Evolutionary conservation across 306 rosid genomes (phyloP).

Genomic region (Vigna hirtella): DNA sequence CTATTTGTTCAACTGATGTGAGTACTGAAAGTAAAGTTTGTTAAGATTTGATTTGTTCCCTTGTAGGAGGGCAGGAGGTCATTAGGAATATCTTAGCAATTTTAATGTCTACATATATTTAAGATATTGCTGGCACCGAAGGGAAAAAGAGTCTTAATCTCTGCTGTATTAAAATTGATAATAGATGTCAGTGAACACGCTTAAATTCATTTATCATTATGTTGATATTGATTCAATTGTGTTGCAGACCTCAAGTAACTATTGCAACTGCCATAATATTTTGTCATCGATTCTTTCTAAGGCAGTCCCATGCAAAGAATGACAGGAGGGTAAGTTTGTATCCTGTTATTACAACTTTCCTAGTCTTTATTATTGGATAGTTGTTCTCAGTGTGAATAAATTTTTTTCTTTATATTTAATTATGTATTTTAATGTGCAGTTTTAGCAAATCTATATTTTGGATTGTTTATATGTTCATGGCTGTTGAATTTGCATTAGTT

Average conservation of each 20-base stretch:
- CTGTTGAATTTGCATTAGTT: neutral
- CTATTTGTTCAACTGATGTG: constrained; percentile 3
- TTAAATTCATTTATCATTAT: constrained; percentile 24
- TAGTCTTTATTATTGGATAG: neutral
- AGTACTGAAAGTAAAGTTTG: constrained; percentile 17
- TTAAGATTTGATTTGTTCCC: constrained; percentile 19
- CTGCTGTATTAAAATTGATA: neutral
- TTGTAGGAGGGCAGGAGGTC: constrained; percentile 1
- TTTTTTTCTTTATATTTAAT: constrained; percentile 2
- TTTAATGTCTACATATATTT: constrained; percentile 27
- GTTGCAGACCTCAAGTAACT: constrained; percentile 96
- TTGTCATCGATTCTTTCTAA: constrained; percentile 95
- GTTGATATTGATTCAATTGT: constrained; percentile 37
- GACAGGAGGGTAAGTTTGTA: constrained; percentile 89
- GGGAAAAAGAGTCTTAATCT: constrained; percentile 5
- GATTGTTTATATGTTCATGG: neutral
- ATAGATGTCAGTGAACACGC: neutral
- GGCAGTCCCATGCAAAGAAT: constrained; percentile 96
- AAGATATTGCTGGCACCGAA: constrained; percentile 7
- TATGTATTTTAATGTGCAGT: neutral
- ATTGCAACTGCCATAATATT: constrained; percentile 97
- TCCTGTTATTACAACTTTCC: constrained; percentile 24
- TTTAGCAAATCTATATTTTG: constrained; percentile 5
- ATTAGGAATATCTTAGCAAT: constrained; percentile 24
- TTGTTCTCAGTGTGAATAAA: neutral